These are phyloP conservation scores for Rhizoclosmatium sp. DNA, from an alignment of 192 early-diverging fungal species.

Conservation along the genomic window DNA sequence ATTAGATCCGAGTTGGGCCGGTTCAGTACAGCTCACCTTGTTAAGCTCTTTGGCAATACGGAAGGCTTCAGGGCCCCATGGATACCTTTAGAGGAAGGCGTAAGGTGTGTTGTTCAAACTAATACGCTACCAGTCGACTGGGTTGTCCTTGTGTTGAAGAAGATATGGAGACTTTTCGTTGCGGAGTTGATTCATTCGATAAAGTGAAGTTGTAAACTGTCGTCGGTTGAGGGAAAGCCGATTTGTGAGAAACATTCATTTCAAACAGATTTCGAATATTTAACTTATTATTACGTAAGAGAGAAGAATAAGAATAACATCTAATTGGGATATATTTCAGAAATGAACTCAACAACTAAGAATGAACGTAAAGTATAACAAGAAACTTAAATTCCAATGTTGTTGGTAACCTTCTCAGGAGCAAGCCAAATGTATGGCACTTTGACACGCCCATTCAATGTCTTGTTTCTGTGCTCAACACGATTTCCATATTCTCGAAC, in stretches of 20 bases:
- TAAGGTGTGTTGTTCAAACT: background rate
- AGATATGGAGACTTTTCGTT: slow-evolving; percentile 65
- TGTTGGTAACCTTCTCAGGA: background rate
- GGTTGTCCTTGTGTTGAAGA: slow-evolving; percentile 61
- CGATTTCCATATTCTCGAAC: background rate
- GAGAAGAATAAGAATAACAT: too few species aligned
- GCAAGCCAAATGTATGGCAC: slow-evolving; percentile 10
- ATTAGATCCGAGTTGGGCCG: slow-evolving; percentile 27
- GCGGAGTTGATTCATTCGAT: background rate
- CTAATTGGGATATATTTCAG: too few species aligned
- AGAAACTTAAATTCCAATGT: too few species aligned
- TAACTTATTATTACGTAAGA: too few species aligned
- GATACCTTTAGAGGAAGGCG: slow-evolving; percentile 39
- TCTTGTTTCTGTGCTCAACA: slow-evolving; percentile 4
- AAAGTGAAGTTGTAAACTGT: background rate
- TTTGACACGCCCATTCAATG: background rate
- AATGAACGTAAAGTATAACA: too few species aligned
- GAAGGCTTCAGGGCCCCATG: slow-evolving; percentile 72
- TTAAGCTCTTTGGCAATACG: slow-evolving; percentile 46
- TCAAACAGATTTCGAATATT: too few species aligned
- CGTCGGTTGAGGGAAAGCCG: too few species aligned
- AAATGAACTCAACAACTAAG: too few species aligned
- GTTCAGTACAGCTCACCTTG: background rate
- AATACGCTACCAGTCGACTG: slow-evolving; percentile 61
- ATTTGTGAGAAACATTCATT: too few species aligned